Evolutionary conservation across 768 basidiomycete genomes (phyloP).

Genomic region (Dacryopinax spathularia): DNA sequence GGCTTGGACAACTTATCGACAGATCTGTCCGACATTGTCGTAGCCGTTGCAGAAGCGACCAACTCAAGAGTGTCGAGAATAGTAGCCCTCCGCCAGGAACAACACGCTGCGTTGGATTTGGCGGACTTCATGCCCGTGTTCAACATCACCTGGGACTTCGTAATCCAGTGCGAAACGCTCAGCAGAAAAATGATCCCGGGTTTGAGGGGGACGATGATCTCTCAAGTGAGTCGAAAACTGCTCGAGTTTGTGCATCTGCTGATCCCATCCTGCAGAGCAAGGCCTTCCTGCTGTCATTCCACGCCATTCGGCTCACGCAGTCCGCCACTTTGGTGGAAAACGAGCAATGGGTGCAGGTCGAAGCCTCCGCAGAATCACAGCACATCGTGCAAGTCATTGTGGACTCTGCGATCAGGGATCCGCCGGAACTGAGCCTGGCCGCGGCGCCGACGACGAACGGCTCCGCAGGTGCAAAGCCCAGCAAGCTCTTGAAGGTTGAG

Average conservation of each 20-base stretch:
- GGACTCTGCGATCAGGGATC: slow-evolving; percentile 69
- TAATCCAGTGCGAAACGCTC: slow-evolving; percentile 72
- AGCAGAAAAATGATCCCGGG: slow-evolving; percentile 87
- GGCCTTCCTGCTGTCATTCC: slow-evolving; percentile 72
- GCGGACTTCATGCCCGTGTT: slow-evolving; percentile 68
- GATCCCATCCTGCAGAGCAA: slow-evolving; percentile 45
- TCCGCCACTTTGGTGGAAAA: slow-evolving; percentile 89
- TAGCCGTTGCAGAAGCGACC: slow-evolving; percentile 69
- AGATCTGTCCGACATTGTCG: slow-evolving; percentile 62
- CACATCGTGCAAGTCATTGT: slow-evolving; percentile 58
- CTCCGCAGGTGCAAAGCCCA: slow-evolving; percentile 41
- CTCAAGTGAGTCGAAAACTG: slow-evolving; percentile 41
- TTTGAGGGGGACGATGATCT: slow-evolving; percentile 68
- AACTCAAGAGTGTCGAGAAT: slow-evolving; percentile 71
- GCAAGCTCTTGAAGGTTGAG: slow-evolving; percentile 43
- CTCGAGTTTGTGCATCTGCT: slow-evolving; percentile 2
- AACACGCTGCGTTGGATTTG: slow-evolving; percentile 58
- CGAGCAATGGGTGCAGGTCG: slow-evolving; percentile 80
- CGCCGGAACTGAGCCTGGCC: slow-evolving; percentile 40
- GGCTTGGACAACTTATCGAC: slow-evolving; percentile 15
- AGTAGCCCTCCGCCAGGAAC: slow-evolving; percentile 60
- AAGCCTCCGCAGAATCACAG: slow-evolving; percentile 55
- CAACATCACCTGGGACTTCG: slow-evolving; percentile 78
- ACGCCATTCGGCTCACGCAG: slow-evolving; percentile 59
- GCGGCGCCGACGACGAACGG: background rate